A percentile compares a stretch with the other conserved stretches of the same genome.
These are phyloP conservation scores for Lepidium didymum DNA, from an alignment of 345 rosid species.

Conservation along the genomic window DNA sequence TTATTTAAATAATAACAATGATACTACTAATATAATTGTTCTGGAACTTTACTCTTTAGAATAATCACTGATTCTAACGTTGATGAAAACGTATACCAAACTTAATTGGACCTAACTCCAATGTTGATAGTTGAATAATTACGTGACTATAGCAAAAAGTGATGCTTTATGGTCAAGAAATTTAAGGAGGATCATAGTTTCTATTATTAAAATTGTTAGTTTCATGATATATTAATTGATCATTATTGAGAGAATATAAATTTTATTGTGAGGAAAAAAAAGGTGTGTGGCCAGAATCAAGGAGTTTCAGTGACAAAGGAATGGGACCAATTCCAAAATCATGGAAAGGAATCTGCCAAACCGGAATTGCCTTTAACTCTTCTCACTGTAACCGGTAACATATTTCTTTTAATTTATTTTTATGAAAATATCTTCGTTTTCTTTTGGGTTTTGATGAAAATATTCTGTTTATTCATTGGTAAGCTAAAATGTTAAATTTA, in stretches of 20 bases:
- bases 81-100: slow-evolving; percentile 20
- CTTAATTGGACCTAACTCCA: slow-evolving; percentile 27
- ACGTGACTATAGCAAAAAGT: slow-evolving; percentile 10
- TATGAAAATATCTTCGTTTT: background rate
- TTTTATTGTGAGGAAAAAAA: background rate
- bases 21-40: background rate
- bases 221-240: background rate
- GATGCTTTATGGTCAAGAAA: slow-evolving; percentile 18
- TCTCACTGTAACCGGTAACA: slow-evolving; percentile 70
- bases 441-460: background rate
- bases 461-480: background rate
- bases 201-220: background rate
- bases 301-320: slow-evolving; percentile 66
- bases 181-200: background rate
- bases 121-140: slow-evolving; percentile 23
- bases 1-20: background rate
- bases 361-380: slow-evolving; percentile 51
- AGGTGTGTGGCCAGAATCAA: slow-evolving; percentile 97
- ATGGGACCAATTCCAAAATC: slow-evolving; percentile 76
- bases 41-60: background rate
- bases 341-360: slow-evolving; percentile 90
- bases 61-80: slow-evolving; percentile 3
- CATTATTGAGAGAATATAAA: background rate
- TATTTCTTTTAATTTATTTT: background rate
- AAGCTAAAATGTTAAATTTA: background rate